These are phyloP conservation scores for Leishmania guyanensis DNA, from an alignment of 208 protist species.

Conservation along the genomic window DNA sequence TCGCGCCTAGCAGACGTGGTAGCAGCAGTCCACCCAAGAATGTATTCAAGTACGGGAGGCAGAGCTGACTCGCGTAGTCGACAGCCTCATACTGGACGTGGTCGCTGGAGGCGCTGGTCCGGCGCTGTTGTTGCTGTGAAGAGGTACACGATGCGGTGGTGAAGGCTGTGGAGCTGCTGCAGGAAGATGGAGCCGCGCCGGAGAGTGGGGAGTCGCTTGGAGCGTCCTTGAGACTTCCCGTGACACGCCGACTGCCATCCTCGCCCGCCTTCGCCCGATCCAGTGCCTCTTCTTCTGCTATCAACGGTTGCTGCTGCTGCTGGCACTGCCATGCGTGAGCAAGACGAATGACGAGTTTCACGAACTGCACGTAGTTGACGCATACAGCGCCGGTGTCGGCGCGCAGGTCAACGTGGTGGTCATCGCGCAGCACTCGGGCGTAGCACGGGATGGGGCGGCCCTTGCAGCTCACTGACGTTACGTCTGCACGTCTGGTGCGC, in stretches of 20 bases:
- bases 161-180: background rate
- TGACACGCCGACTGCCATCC: background rate
- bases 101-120: background rate
- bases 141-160: background rate
- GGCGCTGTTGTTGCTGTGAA: conserved; percentile 1
- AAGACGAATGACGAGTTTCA: conserved; percentile 66
- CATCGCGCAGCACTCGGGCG: conserved; percentile 46
- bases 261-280: background rate
- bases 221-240: background rate
- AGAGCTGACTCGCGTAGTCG: conserved; percentile 41
- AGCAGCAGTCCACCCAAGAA: conserved; percentile 59
- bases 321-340: conserved; percentile 70
- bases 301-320: conserved; percentile 16
- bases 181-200: background rate
- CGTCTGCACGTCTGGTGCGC: background rate
- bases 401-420: conserved; percentile 66
- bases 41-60: conserved; percentile 37
- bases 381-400: conserved; percentile 51
- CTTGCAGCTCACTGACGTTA: conserved; percentile 24
- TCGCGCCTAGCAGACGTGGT: conserved; percentile 46
- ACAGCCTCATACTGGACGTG: conserved; percentile 36
- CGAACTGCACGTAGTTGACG: conserved; percentile 63
- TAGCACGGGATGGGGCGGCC: conserved; percentile 31
- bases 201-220: background rate
- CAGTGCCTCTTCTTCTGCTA: conserved; percentile 5